phyloP scores from a whole-genome alignment of 306 rosid species.

The Vigna reflexopilosa region DNA sequence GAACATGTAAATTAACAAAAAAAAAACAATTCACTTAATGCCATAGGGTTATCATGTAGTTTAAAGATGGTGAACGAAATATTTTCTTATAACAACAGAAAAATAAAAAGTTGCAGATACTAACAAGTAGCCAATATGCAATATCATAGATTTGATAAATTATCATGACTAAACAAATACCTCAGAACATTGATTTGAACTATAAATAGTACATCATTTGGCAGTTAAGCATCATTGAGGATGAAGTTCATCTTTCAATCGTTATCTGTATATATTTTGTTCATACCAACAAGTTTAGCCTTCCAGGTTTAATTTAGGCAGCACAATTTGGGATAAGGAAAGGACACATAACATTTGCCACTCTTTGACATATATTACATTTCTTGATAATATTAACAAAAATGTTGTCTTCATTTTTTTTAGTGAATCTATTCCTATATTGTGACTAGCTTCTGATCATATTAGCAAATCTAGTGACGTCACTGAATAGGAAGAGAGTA shows the following conservation, averaged over 20 bases:
- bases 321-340: background rate
- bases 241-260: background rate
- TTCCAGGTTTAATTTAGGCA: background rate
- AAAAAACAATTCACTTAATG: no score
- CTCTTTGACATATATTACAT: background rate
- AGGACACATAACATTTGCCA: background rate
- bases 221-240: background rate
- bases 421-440: background rate
- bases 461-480: constrained; percentile 56
- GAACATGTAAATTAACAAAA: no score
- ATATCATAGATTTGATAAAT: no score
- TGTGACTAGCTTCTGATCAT: background rate
- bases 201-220: background rate
- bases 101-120: background rate
- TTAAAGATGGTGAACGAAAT: background rate
- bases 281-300: background rate
- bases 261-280: background rate
- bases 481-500: constrained; percentile 58
- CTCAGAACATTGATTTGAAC: background rate
- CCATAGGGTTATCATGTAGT: background rate
- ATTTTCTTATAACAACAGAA: background rate
- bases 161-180: background rate
- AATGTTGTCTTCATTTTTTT: background rate
- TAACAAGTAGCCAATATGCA: background rate
- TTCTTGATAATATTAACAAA: background rate